Conservation (phyloP, 75 land plant species). For the Cunninghamia lanceolata region DNA sequence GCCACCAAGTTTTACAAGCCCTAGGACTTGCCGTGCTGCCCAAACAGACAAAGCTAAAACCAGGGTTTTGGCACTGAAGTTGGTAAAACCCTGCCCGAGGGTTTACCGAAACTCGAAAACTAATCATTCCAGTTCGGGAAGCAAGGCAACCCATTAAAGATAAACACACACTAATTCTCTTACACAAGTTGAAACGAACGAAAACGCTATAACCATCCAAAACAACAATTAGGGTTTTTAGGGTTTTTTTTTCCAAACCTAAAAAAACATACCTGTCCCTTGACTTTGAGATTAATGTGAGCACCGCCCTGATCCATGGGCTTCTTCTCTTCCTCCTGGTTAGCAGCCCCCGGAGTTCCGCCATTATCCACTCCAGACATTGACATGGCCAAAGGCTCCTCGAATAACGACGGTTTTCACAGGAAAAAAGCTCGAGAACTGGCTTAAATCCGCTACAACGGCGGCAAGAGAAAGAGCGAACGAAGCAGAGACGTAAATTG, state of each 20-base stretch:
- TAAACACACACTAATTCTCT: not conserved
- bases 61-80: not conserved
- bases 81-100: not conserved
- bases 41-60: not conserved
- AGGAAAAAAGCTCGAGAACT: not conserved
- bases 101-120: not conserved
- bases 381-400: not conserved
- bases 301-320: constrained; percentile 14
- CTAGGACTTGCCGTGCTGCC: not conserved
- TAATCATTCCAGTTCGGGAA: not conserved
- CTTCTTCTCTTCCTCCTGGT: constrained; percentile 11
- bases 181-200: not conserved
- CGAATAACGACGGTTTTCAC: not conserved
- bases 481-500: not conserved
- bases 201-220: not conserved
- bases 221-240: not conserved
- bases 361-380: constrained; percentile 13
- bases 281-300: constrained; percentile 14
- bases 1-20: not conserved
- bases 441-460: not conserved
- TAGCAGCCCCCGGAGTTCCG: not conserved
- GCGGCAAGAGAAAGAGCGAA: not conserved
- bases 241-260: not conserved
- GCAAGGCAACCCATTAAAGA: not conserved
- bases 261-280: constrained; percentile 5